Conservation (phyloP, 805 yeast species). For the Brettanomyces sp. region DNA sequence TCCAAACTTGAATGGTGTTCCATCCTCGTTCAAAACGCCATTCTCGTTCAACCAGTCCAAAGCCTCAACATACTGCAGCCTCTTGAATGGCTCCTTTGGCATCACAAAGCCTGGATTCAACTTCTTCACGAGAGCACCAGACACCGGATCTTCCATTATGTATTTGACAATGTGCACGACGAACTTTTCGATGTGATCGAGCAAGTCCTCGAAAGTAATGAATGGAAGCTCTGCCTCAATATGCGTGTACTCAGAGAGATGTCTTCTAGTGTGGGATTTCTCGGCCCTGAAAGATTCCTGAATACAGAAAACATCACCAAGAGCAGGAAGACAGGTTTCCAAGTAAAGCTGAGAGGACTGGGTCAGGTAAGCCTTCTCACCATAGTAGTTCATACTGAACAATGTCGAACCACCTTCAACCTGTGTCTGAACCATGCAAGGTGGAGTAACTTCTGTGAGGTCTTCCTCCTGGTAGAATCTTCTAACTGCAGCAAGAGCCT, state of each 20-base stretch:
- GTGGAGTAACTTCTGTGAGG: conserved; percentile 90
- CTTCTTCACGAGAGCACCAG: conserved; percentile 83
- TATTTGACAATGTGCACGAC: conserved; percentile 61
- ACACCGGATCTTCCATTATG: conserved; percentile 81
- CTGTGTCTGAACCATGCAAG: conserved; percentile 99
- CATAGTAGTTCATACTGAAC: conserved; percentile 88
- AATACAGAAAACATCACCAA: conserved; percentile 95
- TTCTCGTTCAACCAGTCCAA: conserved; percentile 95
- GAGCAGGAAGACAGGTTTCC: conserved; percentile 91
- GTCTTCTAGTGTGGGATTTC: conserved; percentile 97
- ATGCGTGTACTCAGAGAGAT: conserved; percentile 93
- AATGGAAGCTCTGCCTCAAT: conserved; percentile 92
- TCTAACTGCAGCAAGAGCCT: conserved; percentile 65
- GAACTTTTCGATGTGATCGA: conserved; percentile 75
- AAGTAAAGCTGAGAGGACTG: conserved; percentile 95
- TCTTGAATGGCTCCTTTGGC: conserved; percentile 79
- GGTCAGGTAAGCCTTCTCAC: conserved; percentile 92
- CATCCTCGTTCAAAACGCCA: conserved; percentile 90
- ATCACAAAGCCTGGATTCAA: conserved; percentile 86
- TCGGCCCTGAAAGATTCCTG: conserved; percentile 99
- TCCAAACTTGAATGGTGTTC: conserved; percentile 86
- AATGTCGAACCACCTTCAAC: conserved; percentile 99
- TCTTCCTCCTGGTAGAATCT: conserved; percentile 66
- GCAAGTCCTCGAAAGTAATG: conserved; percentile 76
- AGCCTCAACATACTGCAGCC: conserved; percentile 88